These are phyloP conservation scores for Paracorniculantispora psalliotae DNA, from an alignment of 2,329 filamentous ascomycete genomes.

Conservation along the genomic window DNA sequence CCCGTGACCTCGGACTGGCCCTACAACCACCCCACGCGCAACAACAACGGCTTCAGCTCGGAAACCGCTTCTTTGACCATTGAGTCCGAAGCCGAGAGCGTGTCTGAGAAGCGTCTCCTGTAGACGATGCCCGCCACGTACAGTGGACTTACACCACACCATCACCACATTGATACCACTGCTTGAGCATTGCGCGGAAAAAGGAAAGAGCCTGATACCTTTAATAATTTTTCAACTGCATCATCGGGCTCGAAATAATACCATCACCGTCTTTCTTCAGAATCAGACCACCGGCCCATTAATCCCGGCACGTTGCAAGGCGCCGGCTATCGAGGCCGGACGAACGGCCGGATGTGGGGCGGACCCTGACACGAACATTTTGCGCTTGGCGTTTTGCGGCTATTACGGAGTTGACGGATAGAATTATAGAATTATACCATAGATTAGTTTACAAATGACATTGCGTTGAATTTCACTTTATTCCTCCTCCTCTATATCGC, in stretches of 20 bases:
- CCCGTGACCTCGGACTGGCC: conserved; percentile 4
- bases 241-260: neutral
- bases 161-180: neutral
- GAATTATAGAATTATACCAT: conserved; percentile 7
- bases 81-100: neutral
- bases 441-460: neutral
- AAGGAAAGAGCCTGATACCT: neutral
- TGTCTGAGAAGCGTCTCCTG: conserved; percentile 4
- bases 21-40: conserved; percentile 7
- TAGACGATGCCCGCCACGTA: neutral
- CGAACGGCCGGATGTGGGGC: conserved; percentile 5
- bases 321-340: conserved; percentile 4
- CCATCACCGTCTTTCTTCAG: neutral
- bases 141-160: neutral
- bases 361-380: conserved; percentile 4
- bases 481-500: neutral
- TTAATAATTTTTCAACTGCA: neutral
- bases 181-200: neutral
- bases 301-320: neutral
- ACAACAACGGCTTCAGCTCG: conserved; percentile 10
- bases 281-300: neutral
- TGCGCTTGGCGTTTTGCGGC: conserved; percentile 3
- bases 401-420: conserved; percentile 12
- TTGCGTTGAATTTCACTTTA: neutral
- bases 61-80: conserved; percentile 1